Evolutionary conservation across 148 eudicot species (phyloP).

Genomic region (Chenopodium suecicum): DNA sequence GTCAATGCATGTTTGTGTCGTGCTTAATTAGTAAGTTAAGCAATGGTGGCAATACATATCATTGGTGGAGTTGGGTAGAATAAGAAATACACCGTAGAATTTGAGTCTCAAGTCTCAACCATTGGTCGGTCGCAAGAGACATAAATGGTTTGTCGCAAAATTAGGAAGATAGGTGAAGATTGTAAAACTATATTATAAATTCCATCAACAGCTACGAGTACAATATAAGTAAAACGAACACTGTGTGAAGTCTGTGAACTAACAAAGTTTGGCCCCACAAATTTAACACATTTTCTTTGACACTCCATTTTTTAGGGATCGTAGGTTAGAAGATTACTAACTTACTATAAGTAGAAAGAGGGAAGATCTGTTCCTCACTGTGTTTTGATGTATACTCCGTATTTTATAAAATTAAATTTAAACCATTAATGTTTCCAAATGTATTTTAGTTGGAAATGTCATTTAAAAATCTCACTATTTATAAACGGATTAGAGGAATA

Average conservation of each 20-base stretch:
- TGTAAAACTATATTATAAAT: background rate
- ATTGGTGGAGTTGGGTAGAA: background rate
- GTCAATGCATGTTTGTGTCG: too few species aligned
- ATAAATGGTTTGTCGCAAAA: background rate
- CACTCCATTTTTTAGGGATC: background rate
- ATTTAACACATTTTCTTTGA: background rate
- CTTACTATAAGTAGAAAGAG: background rate
- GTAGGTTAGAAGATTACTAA: background rate
- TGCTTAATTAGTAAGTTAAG: background rate
- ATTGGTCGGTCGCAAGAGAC: too few species aligned
- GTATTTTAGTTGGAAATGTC: too few species aligned
- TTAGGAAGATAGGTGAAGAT: constrained; percentile 3
- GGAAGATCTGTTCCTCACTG: too few species aligned
- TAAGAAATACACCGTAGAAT: background rate
- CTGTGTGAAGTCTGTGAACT: background rate
- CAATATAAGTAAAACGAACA: background rate
- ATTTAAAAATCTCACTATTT: too few species aligned
- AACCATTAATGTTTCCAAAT: too few species aligned
- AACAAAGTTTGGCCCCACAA: background rate
- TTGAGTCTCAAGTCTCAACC: constrained; percentile 3
- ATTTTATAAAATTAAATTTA: too few species aligned
- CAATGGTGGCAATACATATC: background rate
- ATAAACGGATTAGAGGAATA: too few species aligned
- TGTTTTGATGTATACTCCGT: too few species aligned
- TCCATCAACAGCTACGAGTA: background rate